Base-by-base conservation (phyloP, 805 yeast genomes). In the Ogataea dorogensis region DNA sequence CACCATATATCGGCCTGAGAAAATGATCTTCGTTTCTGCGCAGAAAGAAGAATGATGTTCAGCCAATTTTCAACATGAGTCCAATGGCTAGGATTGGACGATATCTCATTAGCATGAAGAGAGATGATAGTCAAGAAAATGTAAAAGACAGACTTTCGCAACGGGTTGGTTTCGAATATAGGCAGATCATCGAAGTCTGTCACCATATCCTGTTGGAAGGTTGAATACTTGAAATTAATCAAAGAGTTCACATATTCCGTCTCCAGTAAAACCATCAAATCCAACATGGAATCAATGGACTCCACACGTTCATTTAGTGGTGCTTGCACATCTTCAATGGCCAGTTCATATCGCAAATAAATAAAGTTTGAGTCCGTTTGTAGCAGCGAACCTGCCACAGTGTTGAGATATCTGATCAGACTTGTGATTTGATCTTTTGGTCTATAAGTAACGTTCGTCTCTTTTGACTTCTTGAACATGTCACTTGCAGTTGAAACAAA, bases 51-150 rank as follows among this genome's bases (percentile, higher is more conserved):
- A 4, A 55, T 30, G 5, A 46, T 40, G 3, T 21, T 17, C 15
- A 56, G 18, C 63, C 63, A 58, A 20, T 47, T 49, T 7, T 31
- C 31, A 3, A 58, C 18, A 37, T 55, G 58, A 15, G 49, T 31
- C 62, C 62, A 57, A 31, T 54, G 53, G 9, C 15, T 17, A 6
- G 4, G 6, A 13, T 51, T 40, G 1, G 14, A 5, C 4, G 31
- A 2, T 2, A 54, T 33, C 11, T 20, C 18, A 1, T 36, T 37
- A 5, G 40, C 35, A 39, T 59, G 63, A 9, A 48, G 34, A 0
- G 47, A 28, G 3, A 53, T 20, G 5, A 50, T 30, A 2, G 35
- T 20, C 12, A 49, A 35, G 5, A 56, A n/a, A 2, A 53, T 49
- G 26, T 44, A 44, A 6, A 54, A 35, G 1, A 29, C 16, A 2